phyloP scores from a whole-genome alignment of 1,284 basidiomycete species.

The Irpex rosettiformis region DNA sequence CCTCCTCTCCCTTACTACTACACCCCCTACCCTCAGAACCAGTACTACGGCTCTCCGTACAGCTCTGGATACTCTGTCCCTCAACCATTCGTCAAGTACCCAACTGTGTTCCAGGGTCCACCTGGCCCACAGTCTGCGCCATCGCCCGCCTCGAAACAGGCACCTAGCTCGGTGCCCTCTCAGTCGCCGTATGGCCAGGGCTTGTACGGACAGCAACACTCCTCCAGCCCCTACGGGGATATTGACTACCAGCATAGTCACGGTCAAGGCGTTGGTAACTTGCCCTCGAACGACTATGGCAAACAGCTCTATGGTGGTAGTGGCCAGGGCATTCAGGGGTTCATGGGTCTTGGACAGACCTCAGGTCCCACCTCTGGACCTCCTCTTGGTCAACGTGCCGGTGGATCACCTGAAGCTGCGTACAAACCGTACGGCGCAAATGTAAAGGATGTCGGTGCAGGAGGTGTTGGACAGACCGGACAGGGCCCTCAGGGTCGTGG shows the following conservation, averaged over 20 bases:
- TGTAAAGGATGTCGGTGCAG: conserved; percentile 54
- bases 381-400: conserved; percentile 42
- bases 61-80: conserved; percentile 66
- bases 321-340: conserved; percentile 60
- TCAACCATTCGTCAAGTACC: conserved; percentile 72
- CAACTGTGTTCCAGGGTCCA: conserved; percentile 67
- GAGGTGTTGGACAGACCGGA: conserved; percentile 40
- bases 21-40: conserved; percentile 62
- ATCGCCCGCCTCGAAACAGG: conserved; percentile 60
- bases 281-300: conserved; percentile 57
- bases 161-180: conserved; percentile 51
- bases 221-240: conserved; percentile 60
- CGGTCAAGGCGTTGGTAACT: conserved; percentile 47
- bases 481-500: conserved; percentile 45
- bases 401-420: conserved; percentile 62
- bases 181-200: conserved; percentile 60
- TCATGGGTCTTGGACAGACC: conserved; percentile 62
- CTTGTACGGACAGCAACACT: conserved; percentile 60
- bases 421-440: conserved; percentile 68
- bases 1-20: conserved; percentile 64
- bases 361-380: conserved; percentile 41
- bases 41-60: conserved; percentile 72
- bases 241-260: conserved; percentile 53
- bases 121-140: conserved; percentile 61
- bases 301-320: conserved; percentile 59